Conservation (phyloP, 2,329 filamentous ascomycete species). For the Didymella sp. region DNA sequence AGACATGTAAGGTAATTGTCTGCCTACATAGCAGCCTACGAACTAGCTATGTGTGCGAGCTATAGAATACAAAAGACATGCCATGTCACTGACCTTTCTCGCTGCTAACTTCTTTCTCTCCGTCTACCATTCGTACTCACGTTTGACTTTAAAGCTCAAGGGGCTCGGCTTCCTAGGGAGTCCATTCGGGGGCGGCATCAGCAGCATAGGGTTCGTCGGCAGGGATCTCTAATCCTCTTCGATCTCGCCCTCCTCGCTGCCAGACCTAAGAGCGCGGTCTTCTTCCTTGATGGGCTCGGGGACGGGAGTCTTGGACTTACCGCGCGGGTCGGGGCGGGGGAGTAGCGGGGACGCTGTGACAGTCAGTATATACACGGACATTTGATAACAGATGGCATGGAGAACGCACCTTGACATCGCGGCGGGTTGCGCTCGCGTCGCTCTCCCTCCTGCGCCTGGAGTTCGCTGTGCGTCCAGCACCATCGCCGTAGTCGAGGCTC, state of each 20-base stretch:
- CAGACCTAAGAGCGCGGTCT: constrained; percentile 74
- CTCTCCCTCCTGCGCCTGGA: constrained; percentile 76
- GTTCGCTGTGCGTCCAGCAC: constrained; percentile 58
- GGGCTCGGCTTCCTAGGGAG: neutral
- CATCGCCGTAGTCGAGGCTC: constrained; percentile 90
- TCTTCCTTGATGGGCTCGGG: constrained; percentile 58
- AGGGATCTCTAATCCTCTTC: constrained; percentile 68
- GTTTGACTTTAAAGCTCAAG: neutral
- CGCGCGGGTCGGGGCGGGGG: constrained; percentile 57
- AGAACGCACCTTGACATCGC: constrained; percentile 53
- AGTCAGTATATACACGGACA: constrained; percentile 16
- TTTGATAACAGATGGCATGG: neutral
- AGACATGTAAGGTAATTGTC: neutral
- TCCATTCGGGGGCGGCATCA: neutral
- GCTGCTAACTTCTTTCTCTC: neutral
- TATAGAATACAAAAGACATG: neutral
- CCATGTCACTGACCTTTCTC: neutral
- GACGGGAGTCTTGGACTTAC: constrained; percentile 64
- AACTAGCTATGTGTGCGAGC: neutral
- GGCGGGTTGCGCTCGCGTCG: constrained; percentile 60
- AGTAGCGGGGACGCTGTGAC: constrained; percentile 56
- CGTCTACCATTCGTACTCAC: neutral
- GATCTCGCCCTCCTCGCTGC: constrained; percentile 97
- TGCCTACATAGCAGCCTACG: neutral
- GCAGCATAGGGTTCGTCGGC: neutral